Evolutionary conservation across 2,329 filamentous ascomycete species (phyloP), one percentile per base, ranked within the genome.

Genomic region (Remersonia thermophila): DNA sequence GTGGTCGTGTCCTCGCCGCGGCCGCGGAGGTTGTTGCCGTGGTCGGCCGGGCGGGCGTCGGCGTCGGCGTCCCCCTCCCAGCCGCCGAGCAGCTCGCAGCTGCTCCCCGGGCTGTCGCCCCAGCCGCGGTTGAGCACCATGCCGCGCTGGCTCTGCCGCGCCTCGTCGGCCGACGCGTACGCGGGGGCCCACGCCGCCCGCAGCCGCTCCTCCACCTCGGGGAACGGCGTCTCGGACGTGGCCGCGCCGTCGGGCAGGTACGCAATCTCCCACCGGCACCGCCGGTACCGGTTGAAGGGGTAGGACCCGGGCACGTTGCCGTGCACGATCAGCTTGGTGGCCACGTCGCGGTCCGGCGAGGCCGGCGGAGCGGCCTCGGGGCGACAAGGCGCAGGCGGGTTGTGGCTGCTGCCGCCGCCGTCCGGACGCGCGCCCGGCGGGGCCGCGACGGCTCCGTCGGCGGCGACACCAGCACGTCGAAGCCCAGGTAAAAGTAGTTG

Each of bases 401-500:
- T 39, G 2, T 45, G 28, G 25, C 47, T 37, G 36, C 52, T 35
- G n/a, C n/a, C n/a, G n/a, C n/a, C n/a, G n/a, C n/a, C n/a, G 28
- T 25, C 16, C 6, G 25, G 25, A 12, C 7, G 7, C 7, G 38
- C 36, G 20, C 20, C 9, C 5, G 20, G 9, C 5, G 20, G 6
- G 65, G 63, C 15, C 72, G 72, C 0, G 80, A 83, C 3, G 80
- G 66, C 4, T 68, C 55, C 0, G 73, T 75, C 1, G 83, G 80
- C 20, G 77, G 76, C 1, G 89, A 93, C n/a, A 98, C 73, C 4
- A 96, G 69, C 8, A 95, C 73, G 56, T 98, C 91, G 52, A 98
- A 93, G 2, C 91, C 91, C 43, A 94, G 79, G 46, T 89, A 81
- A 54, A 95, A 98, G 56, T 98, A 98, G 56, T 96, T 96, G 60